Evolutionary conservation across 331 rosid genomes (phyloP), one percentile per base, ranked within the genome.

Genomic region (Acacia concinna): DNA sequence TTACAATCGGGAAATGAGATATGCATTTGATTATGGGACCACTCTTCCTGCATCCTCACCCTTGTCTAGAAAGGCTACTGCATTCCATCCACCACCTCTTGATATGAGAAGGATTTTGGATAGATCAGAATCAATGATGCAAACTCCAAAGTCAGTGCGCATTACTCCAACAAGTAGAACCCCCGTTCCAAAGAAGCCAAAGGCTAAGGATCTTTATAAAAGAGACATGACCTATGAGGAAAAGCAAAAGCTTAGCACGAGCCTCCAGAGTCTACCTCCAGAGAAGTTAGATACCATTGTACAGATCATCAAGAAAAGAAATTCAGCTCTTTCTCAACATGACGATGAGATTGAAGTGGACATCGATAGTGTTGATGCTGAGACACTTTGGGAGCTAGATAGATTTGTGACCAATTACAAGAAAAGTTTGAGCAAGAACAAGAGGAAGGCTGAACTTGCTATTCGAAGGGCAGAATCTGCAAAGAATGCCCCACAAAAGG

Each of bases 321-420:
- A 90, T 86, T 89, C 90, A 12, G 84, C 89, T 1, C 87, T 93
- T 13, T 64, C 54, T 63, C 99, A 93, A 78, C 91, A 91, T 71
- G 99, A 93, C 64, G 99, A 90, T 78, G 98, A 95, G 78, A 90
- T 95, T 82, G 99, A 95, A 85, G 99, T 95, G 83, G 97, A 95
- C 79, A 91, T 95, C 75, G 98, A 93, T 85, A 93, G 91, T 1
- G 96, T 95, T 66, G 98, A 95, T 84, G 84, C 89, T 38, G 98
- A 93, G 87, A 95, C 96, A 46, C 93, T 95, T 46, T 95, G 97
- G 99, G 98, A 95, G 88, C 99, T 93, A 54, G 99, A 95, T 84
- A 90, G 98, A 86, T 91, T 90, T 84, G 96, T 95, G 51, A 90
- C 97, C 56, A 95, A 95, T 87, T 91, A 89, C 70, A 95, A 91